Base-by-base conservation (phyloP, 2,329 filamentous ascomycete species). In the Aspergillus piperis region DNA sequence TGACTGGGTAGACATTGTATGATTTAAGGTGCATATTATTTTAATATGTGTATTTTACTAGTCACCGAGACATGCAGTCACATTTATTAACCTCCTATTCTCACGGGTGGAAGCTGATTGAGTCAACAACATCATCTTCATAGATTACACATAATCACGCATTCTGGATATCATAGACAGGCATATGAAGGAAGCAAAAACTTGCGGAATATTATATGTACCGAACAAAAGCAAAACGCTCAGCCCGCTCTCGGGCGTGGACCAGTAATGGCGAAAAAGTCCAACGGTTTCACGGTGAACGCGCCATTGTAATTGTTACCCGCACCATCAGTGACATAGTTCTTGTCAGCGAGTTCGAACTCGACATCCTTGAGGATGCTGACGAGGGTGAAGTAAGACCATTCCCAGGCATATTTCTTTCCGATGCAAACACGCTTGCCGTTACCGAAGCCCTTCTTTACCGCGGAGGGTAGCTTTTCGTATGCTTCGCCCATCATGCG, bases 381-480 rank as follows among this genome's bases (percentile, higher is more conserved):
- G 0, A 86, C 84, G 63, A 88, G 78, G 6, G 82, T 81, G 5
- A 90, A 75, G 8, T 90, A 71, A 1, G 84, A 82, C 77, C 92
- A 90, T 69, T 92, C 88, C 86, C 87, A 90, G 1, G 90, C 89
- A 72, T 92, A 92, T 0, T 83, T 81, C 6, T 87, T 80, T 1
- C 90, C 90, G 59, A 92, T 91, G 65, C 90, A 94, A 1, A 79
- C 85, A 51, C 90, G 80, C 62, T 84, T 81, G 2, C 90, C 90
- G 60, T 90, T 90, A 0, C 90, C 90, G 67, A 92, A 94, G 4
- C 90, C 71, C 62, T 90, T 90, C 85, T 86, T 90, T 25, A 82
- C 82, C 57, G 85, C 85, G 13, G 82, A 81, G 5, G 86, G 88
- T 5, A 90, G 80, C 25, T 82, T 82, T 60, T 86, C 84, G 69